Conservation (phyloP, 768 basidiomycete genomes). For the Suillus spraguei region DNA sequence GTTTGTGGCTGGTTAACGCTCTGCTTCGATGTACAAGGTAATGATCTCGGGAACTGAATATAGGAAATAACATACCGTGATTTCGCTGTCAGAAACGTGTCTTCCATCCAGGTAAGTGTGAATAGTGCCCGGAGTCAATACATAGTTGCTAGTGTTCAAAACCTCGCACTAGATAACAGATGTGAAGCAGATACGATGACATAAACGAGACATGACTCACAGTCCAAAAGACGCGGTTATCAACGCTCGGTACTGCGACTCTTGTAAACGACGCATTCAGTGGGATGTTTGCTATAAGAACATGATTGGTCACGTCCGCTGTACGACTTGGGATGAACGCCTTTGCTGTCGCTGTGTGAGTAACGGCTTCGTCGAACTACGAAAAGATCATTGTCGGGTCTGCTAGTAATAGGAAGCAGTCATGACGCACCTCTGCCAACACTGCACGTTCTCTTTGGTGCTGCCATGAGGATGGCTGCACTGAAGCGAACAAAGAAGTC, state of each 20-base stretch:
- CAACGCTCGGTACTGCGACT: slow-evolving; percentile 24
- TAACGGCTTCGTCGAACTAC: slow-evolving; percentile 15
- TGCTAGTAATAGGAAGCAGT: background rate
- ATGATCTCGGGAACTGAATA: background rate
- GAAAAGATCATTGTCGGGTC: background rate
- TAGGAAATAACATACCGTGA: slow-evolving; percentile 20
- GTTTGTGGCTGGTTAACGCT: slow-evolving; percentile 19
- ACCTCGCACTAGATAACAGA: slow-evolving; percentile 22
- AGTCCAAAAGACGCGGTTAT: slow-evolving; percentile 24
- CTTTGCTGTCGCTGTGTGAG: slow-evolving; percentile 17
- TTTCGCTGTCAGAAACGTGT: slow-evolving; percentile 27
- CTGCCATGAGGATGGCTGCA: background rate
- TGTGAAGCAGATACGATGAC: background rate
- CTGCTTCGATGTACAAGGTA: slow-evolving; percentile 7
- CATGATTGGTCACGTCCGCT: slow-evolving; percentile 16
- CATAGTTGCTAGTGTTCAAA: slow-evolving; percentile 27
- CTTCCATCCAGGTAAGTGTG: slow-evolving; percentile 31
- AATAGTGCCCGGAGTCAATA: slow-evolving; percentile 30
- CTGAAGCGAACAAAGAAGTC: background rate
- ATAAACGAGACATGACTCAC: slow-evolving; percentile 10
- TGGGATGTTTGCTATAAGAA: slow-evolving; percentile 25
- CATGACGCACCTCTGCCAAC: background rate
- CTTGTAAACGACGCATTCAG: slow-evolving; percentile 26
- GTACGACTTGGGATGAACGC: slow-evolving; percentile 18
- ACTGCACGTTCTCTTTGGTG: background rate